Evolutionary conservation across 352 stramenopile species (phyloP), one percentile per base, ranked within the genome.

Genomic region (Phytophthora vignae): DNA sequence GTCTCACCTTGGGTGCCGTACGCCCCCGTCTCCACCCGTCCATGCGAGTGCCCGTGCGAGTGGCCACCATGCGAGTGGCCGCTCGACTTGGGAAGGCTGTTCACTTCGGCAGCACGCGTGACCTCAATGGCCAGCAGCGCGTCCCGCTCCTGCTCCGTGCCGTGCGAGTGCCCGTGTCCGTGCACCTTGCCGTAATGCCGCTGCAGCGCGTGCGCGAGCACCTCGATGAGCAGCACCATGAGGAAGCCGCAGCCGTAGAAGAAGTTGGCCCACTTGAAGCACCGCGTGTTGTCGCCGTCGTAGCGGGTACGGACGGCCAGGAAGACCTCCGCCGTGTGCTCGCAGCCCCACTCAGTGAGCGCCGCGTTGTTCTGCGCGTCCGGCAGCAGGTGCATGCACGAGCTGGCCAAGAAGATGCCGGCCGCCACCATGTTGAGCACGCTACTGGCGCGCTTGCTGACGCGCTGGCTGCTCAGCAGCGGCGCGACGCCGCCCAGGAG

Each of bases 361-460:
- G 85, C 83, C 49, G 64, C 54, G 66, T 96, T 94, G 56, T 79
- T 73, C 55, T 92, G 83, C 25, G 88, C 87, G 55, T 96, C 88
- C 10, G 88, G 84, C 21, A 96, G 83, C 61, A 96, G 62, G 59
- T 96, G 88, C 68, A 96, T 78, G n/a, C 82, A 88, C 22, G 88
- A 93, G 11, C 87, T 86, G 1, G 85, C 82, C 46, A 96, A 79
- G 68, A 96, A 96, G 60, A 96, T 90, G 40, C 88, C 88, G 11
- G 81, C 88, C 2, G 88, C 87, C 59, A 91, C 76, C 87, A 93
- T 94, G 71, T 96, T 96, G 64, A 96, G 83, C 29, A 87, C 67
- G 54, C 85, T 94, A 21, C 69, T 90, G 46, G 64, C 61, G 36
- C 64, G 71, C 33, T 81, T 82, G 40, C 80, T 72, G 52, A 78